A percentile compares a stretch with the other conserved stretches of the same genome.
phyloP scores from a whole-genome alignment of 805 yeast species.

The Saccharomycopsis sp. region DNA sequence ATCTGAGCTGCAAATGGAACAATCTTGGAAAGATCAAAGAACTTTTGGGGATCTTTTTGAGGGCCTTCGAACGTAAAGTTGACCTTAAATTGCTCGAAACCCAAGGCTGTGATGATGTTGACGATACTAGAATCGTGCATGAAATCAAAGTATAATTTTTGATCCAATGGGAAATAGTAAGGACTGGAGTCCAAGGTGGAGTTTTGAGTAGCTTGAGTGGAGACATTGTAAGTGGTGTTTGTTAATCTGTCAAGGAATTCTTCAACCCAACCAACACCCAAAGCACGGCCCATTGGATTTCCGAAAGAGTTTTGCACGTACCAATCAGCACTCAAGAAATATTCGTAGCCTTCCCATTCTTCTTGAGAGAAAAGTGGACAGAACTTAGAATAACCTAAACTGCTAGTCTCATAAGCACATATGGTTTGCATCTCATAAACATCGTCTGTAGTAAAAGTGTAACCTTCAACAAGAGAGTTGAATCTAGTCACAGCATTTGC shows the following conservation, averaged over 20 bases:
- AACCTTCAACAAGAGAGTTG: conserved; percentile 47
- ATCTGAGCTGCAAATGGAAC: conserved; percentile 23
- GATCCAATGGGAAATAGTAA: conserved; percentile 35
- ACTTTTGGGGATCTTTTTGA: conserved; percentile 5
- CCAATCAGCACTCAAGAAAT: conserved; percentile 49
- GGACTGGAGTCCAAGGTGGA: conserved; percentile 30
- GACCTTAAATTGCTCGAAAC: conserved; percentile 32
- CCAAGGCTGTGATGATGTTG: conserved; percentile 58
- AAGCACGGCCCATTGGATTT: conserved; percentile 44
- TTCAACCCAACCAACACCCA: conserved; percentile 53
- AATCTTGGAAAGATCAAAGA: conserved; percentile 15
- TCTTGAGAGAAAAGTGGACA: conserved; percentile 63
- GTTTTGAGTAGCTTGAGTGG: conserved; percentile 38
- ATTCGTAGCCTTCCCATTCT: conserved; percentile 58
- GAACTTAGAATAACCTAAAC: conserved; percentile 56
- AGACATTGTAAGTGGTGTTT: conserved; percentile 39
- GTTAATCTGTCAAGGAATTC: conserved; percentile 37
- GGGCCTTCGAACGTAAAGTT: conserved; percentile 16
- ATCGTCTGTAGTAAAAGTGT: conserved; percentile 46
- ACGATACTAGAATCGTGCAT: conserved; percentile 70
- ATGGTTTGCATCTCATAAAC: conserved; percentile 47
- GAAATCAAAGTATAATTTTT: conserved; percentile 59
- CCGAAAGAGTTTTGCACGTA: conserved; percentile 68
- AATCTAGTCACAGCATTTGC: conserved; percentile 49
- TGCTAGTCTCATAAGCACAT: conserved; percentile 74